Conservation (phyloP, 1,139 yeast genomes). For the Pichia sp. region DNA sequence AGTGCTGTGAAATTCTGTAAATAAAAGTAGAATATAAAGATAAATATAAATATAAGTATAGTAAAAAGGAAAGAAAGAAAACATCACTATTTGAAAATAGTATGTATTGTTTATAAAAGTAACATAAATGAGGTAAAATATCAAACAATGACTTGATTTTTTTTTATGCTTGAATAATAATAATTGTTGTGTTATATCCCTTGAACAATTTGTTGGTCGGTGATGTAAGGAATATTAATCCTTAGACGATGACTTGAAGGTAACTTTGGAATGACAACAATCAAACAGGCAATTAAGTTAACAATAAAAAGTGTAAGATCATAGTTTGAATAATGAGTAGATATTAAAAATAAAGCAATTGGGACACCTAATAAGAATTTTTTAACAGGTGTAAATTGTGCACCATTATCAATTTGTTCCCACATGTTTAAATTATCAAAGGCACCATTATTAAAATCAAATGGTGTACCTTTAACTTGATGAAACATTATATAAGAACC, state of each 20-base stretch:
- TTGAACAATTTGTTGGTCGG: constrained; percentile 31
- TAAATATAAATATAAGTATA: no score
- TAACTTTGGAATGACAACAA: constrained; percentile 84
- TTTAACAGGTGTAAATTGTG: constrained; percentile 93
- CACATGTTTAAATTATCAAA: constrained; percentile 96
- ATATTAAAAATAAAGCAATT: constrained; percentile 72
- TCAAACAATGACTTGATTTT: no score
- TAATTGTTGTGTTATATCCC: constrained; percentile 14
- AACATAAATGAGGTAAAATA: no score
- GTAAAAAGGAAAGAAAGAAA: no score
- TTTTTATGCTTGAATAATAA: no score
- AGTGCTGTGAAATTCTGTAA: no score
- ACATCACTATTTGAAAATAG: no score
- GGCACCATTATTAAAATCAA: constrained; percentile 94
- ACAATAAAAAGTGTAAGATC: constrained; percentile 72
- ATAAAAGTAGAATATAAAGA: no score
- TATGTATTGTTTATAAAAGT: no score
- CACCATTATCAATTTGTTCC: constrained; percentile 98
- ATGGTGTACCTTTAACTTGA: constrained; percentile 93
- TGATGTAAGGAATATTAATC: constrained; percentile 50
- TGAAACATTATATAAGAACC: constrained; percentile 97
- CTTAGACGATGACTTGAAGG: constrained; percentile 76
- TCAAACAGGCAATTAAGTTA: constrained; percentile 72
- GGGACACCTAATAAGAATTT: constrained; percentile 90
- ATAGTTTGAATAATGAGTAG: constrained; percentile 88